phyloP scores from a whole-genome alignment of 257 asterid genomes.

The Craterostigma plantagineum region DNA sequence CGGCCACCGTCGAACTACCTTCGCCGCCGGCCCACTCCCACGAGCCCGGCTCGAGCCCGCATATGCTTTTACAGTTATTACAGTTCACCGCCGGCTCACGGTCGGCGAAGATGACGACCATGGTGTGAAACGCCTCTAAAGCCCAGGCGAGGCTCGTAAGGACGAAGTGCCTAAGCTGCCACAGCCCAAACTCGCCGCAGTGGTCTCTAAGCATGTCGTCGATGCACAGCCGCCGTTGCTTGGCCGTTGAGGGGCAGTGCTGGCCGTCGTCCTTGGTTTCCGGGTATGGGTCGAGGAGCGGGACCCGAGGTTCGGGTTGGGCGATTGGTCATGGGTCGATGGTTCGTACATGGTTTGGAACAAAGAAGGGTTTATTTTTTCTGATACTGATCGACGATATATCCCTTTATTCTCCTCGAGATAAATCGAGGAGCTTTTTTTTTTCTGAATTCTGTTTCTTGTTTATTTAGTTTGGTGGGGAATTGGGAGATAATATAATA shows the following conservation, averaged over 20 bases:
- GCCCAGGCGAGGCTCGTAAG: constrained; percentile 76
- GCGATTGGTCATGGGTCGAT: too few relatives aligned
- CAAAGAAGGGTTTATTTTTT: too few relatives aligned
- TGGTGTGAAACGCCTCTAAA: constrained; percentile 64
- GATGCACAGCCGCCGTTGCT: constrained; percentile 31
- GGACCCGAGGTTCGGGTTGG: constrained; percentile 16
- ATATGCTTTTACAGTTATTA: constrained; percentile 21
- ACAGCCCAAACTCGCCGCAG: constrained; percentile 75
- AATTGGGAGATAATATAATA: too few relatives aligned
- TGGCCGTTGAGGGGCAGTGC: not conserved
- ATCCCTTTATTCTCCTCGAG: too few relatives aligned
- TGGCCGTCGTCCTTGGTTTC: not conserved
- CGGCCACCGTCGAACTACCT: constrained; percentile 57
- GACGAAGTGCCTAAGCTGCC: constrained; percentile 70
- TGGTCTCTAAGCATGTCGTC: constrained; percentile 50
- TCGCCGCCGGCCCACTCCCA: constrained; percentile 69
- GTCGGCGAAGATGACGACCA: constrained; percentile 86
- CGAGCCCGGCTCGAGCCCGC: constrained; percentile 37
- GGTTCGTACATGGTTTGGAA: too few relatives aligned
- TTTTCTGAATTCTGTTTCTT: too few relatives aligned
- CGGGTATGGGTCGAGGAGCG: constrained; percentile 17
- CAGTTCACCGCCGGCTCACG: constrained; percentile 64
- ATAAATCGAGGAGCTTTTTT: too few relatives aligned
- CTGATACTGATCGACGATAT: too few relatives aligned
- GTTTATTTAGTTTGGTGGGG: too few relatives aligned